Evolutionary conservation across 2,329 filamentous ascomycete species (phyloP).

Genomic region (Dactylellina parvicollis): DNA sequence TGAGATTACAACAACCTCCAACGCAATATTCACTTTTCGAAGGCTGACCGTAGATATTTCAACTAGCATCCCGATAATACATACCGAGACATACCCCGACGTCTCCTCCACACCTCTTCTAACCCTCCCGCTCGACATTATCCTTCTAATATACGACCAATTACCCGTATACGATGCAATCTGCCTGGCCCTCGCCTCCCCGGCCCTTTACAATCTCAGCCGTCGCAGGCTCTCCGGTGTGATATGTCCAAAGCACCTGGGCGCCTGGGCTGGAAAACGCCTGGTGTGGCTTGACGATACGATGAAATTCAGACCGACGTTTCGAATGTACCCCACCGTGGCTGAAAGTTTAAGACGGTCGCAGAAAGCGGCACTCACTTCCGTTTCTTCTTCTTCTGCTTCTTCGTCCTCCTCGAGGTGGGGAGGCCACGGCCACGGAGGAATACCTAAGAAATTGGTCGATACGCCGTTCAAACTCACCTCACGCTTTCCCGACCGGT

Average conservation of each 20-base stretch:
- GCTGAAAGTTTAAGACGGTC: constrained; percentile 11
- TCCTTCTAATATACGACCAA: constrained; percentile 14
- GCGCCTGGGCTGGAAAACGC: constrained; percentile 35
- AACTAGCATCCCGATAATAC: constrained; percentile 10
- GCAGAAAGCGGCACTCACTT: neutral
- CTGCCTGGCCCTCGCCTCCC: constrained; percentile 28
- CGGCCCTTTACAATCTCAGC: constrained; percentile 26
- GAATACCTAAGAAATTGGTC: constrained; percentile 1
- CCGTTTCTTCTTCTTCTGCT: no score
- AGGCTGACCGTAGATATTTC: neutral
- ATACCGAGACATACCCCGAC: neutral
- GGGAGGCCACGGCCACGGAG: neutral
- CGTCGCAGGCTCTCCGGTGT: constrained; percentile 13
- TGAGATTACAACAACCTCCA: constrained; percentile 1
- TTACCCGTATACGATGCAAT: constrained; percentile 33
- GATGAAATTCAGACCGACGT: constrained; percentile 26
- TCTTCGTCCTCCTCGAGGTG: no score
- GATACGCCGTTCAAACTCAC: constrained; percentile 34
- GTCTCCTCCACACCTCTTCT: neutral
- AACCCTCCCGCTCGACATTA: constrained; percentile 13
- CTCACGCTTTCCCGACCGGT: constrained; percentile 10
- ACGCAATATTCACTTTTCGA: constrained; percentile 13
- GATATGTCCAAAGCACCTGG: constrained; percentile 29
- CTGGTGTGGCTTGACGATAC: constrained; percentile 21
- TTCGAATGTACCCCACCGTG: constrained; percentile 12